A percentile compares a stretch with the other conserved stretches of the same genome.
phyloP scores from a whole-genome alignment of 1,139 yeast genomes.

The Taphrina flavorubra region DNA sequence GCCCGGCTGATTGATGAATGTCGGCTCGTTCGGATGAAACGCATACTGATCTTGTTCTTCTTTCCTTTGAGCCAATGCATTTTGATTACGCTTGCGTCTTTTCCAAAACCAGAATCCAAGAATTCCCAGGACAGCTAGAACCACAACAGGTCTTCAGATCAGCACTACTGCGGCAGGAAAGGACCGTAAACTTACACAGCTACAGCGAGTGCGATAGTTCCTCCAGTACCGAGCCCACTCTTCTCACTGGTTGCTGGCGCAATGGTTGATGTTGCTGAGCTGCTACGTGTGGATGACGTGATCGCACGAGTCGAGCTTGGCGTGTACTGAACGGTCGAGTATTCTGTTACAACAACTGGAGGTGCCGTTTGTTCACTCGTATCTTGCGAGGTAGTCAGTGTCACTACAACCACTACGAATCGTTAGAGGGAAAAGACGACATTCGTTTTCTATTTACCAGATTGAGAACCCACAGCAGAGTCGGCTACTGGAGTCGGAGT shows the following conservation, averaged over 20 bases:
- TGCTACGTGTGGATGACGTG: slow-evolving; percentile 20
- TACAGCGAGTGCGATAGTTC: slow-evolving; percentile 35
- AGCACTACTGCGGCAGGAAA: neutral
- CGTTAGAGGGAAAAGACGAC: neutral
- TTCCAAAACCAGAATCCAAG: slow-evolving; percentile 44
- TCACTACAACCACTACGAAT: slow-evolving; percentile 25
- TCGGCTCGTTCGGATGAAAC: slow-evolving; percentile 41
- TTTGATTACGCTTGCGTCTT: slow-evolving; percentile 42
- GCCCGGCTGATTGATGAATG: slow-evolving; percentile 5
- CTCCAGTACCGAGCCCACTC: slow-evolving; percentile 33
- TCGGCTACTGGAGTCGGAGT: slow-evolving; percentile 4
- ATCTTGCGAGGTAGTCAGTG: slow-evolving; percentile 33
- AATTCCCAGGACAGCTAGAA: slow-evolving; percentile 41
- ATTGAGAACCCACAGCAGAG: slow-evolving; percentile 4
- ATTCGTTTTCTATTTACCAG: neutral
- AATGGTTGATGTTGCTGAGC: slow-evolving; percentile 4
- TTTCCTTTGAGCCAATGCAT: slow-evolving; percentile 41
- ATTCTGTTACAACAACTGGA: slow-evolving; percentile 35
- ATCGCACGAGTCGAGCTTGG: slow-evolving; percentile 8
- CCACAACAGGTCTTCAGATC: slow-evolving; percentile 40
- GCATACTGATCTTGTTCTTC: slow-evolving; percentile 47
- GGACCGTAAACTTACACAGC: slow-evolving; percentile 19
- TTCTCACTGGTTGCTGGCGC: slow-evolving; percentile 1
- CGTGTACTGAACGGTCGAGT: slow-evolving; percentile 34
- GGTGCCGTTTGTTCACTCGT: slow-evolving; percentile 2